phyloP scores from a whole-genome alignment of 257 asterid species.

The Cruciata laevipes region DNA sequence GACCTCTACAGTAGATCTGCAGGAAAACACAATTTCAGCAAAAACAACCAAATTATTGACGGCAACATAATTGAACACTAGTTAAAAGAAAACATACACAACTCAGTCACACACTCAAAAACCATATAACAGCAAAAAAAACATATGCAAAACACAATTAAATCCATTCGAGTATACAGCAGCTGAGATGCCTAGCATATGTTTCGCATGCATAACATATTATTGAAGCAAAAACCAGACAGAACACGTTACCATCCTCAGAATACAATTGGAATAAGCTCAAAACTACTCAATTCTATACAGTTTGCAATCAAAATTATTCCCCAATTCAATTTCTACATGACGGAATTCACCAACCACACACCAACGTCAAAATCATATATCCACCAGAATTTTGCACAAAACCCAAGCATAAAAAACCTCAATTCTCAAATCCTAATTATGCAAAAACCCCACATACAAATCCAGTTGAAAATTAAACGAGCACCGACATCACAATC shows the following conservation, averaged over 20 bases:
- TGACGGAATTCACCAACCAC: not conserved
- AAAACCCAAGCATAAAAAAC: too few species aligned
- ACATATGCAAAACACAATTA: not conserved
- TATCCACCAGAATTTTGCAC: not conserved
- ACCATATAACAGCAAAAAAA: too few species aligned
- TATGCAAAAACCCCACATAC: not conserved
- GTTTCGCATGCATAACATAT: not conserved
- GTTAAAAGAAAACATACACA: not conserved
- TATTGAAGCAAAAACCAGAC: too few species aligned
- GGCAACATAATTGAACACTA: not conserved
- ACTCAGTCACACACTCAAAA: not conserved
- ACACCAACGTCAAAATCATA: too few species aligned
- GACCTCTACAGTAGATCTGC: conserved; percentile 14
- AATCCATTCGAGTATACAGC: too few species aligned
- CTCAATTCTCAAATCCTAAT: not conserved
- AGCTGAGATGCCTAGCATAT: too few species aligned
- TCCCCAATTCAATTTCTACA: not conserved
- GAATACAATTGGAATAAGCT: too few species aligned
- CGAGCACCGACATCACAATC: not conserved
- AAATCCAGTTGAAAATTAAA: not conserved
- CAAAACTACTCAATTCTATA: too few species aligned
- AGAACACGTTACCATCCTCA: not conserved
- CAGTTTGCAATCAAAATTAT: too few species aligned
- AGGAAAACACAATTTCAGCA: not conserved
- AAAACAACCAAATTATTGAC: not conserved